A percentile compares a stretch with the other conserved stretches of the same genome.
Evolutionary conservation across 2,329 filamentous ascomycete genomes (phyloP).

Genomic region (Penicillium sp.): DNA sequence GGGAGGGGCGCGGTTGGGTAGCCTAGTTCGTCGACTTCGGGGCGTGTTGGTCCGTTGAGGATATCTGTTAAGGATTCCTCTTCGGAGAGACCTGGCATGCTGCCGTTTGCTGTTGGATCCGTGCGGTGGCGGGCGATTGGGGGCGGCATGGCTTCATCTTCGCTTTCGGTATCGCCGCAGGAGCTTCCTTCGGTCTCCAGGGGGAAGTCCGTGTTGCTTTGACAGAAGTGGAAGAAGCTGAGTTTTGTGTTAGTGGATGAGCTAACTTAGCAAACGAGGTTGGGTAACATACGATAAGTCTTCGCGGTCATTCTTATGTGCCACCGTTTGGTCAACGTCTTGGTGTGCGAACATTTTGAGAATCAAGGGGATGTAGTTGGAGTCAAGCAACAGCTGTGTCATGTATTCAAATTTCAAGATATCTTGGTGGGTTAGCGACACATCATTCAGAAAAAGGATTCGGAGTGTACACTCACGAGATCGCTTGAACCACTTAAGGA

Average conservation of each 20-base stretch:
- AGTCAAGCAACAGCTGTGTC: slow-evolving; percentile 88
- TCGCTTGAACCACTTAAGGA: slow-evolving; percentile 94
- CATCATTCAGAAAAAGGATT: background rate
- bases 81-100: slow-evolving; percentile 27
- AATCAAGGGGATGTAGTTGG: slow-evolving; percentile 89
- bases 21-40: slow-evolving; percentile 80
- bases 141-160: slow-evolving; percentile 77
- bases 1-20: slow-evolving; percentile 71
- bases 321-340: slow-evolving; percentile 86
- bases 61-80: slow-evolving; percentile 28
- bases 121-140: slow-evolving; percentile 67
- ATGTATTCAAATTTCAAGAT: slow-evolving; percentile 95
- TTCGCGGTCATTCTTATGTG: slow-evolving; percentile 77
- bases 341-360: slow-evolving; percentile 93
- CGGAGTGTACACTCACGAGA: slow-evolving; percentile 65
- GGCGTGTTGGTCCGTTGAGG: slow-evolving; percentile 37
- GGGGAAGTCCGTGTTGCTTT: slow-evolving; percentile 64
- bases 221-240: slow-evolving; percentile 92
- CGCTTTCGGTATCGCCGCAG: slow-evolving; percentile 45
- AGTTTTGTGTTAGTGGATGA: slow-evolving; percentile 13
- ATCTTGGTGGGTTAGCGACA: slow-evolving; percentile 54
- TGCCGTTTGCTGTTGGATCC: slow-evolving; percentile 30
- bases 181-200: slow-evolving; percentile 37
- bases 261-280: too few species aligned
- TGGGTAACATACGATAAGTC: slow-evolving; percentile 66